Conservation (phyloP, 2,329 filamentous ascomycete genomes). For the Stachybotrys chartarum region DNA sequence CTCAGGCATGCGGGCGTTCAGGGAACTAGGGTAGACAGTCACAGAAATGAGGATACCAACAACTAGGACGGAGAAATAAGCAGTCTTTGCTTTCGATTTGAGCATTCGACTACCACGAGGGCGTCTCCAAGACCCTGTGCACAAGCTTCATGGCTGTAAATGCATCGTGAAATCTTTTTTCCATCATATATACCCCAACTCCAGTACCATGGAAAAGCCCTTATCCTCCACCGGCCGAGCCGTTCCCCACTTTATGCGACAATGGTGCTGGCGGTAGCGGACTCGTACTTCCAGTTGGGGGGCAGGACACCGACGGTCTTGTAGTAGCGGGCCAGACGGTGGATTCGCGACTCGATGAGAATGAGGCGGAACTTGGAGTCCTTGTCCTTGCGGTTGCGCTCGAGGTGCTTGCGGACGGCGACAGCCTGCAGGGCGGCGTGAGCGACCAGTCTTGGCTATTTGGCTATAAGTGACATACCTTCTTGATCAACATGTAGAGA, state of each 20-base stretch:
- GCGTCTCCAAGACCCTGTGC: slow-evolving; percentile 25
- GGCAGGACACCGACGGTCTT: slow-evolving; percentile 83
- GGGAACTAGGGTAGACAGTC: slow-evolving; percentile 9
- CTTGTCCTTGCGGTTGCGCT: slow-evolving; percentile 99
- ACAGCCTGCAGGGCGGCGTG: slow-evolving; percentile 58
- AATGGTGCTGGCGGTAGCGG: slow-evolving; percentile 87
- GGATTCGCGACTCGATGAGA: slow-evolving; percentile 99
- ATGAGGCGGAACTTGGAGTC: slow-evolving; percentile 99
- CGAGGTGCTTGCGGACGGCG: slow-evolving; percentile 98
- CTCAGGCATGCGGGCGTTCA: slow-evolving; percentile 14
- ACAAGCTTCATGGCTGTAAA: slow-evolving; percentile 37
- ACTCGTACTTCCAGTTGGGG: slow-evolving; percentile 99
- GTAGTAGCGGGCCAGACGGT: slow-evolving; percentile 99
- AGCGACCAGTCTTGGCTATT: background rate
- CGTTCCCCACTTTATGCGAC: slow-evolving; percentile 62
- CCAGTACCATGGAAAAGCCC: slow-evolving; percentile 32
- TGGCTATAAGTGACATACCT: slow-evolving; percentile 50
- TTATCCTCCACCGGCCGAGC: slow-evolving; percentile 6
- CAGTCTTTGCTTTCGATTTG: slow-evolving; percentile 27
- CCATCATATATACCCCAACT: slow-evolving; percentile 34
- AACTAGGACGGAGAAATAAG: slow-evolving; percentile 19
- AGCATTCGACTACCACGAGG: slow-evolving; percentile 21
- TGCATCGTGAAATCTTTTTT: slow-evolving; percentile 25
- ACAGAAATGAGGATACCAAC: slow-evolving; percentile 12
- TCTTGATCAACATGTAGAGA: slow-evolving; percentile 99